A percentile compares a stretch with the other conserved stretches of the same genome.
Evolutionary conservation across 2,329 filamentous ascomycete species (phyloP).

Genomic region (Penicillium sp.): DNA sequence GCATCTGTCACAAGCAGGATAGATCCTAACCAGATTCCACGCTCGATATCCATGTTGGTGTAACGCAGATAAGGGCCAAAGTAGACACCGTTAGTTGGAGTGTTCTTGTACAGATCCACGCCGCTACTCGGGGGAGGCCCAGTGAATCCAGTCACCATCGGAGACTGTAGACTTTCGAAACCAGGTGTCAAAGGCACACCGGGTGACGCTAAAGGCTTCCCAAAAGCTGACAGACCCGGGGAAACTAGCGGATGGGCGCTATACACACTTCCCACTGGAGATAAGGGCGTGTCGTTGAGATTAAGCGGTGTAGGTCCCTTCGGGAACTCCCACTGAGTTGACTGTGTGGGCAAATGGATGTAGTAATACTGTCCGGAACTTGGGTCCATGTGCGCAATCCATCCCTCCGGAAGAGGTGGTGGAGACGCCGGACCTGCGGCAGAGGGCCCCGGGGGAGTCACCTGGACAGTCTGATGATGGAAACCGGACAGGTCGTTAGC

Average conservation of each 20-base stretch:
- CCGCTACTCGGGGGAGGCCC: constrained; percentile 82
- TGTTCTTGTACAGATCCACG: constrained; percentile 86
- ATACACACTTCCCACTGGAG: constrained; percentile 68
- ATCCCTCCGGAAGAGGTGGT: constrained; percentile 88
- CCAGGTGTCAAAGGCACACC: constrained; percentile 73
- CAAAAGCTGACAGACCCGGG: constrained; percentile 52
- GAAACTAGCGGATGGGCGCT: constrained; percentile 61
- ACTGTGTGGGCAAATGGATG: constrained; percentile 88
- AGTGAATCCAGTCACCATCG: constrained; percentile 64
- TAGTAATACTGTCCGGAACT: constrained; percentile 98
- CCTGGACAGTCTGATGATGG: constrained; percentile 21
- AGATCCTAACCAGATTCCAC: constrained; percentile 81
- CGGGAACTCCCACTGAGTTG: constrained; percentile 97
- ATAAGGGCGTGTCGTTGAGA: constrained; percentile 71
- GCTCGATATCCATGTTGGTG: constrained; percentile 92
- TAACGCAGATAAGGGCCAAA: constrained; percentile 95
- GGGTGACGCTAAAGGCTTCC: constrained; percentile 61
- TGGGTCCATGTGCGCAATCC: constrained; percentile 93
- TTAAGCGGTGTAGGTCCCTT: constrained; percentile 87
- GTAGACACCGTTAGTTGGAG: constrained; percentile 91
- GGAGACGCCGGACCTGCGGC: constrained; percentile 65
- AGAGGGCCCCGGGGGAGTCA: constrained; percentile 32
- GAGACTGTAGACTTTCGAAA: constrained; percentile 75
- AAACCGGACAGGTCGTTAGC: constrained; percentile 18
- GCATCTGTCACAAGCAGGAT: constrained; percentile 88